Evolutionary conservation across 2,329 filamentous ascomycete genomes (phyloP).

Genomic region (Ceratocystis albifundus): DNA sequence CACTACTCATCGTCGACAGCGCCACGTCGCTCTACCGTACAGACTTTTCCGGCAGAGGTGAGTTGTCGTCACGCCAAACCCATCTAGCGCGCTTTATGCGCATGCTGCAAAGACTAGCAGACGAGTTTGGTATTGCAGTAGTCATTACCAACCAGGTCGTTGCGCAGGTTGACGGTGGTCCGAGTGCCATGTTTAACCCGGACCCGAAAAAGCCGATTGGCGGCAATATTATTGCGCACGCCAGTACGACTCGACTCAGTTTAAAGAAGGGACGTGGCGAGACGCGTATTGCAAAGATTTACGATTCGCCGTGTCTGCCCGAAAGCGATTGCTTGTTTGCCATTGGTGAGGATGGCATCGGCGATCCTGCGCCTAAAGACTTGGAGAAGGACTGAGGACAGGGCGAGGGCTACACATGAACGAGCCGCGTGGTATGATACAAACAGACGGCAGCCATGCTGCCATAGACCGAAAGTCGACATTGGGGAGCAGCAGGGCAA

Average conservation of each 20-base stretch:
- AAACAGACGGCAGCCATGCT: neutral
- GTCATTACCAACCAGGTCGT: conserved; percentile 99
- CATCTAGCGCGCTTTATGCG: conserved; percentile 84
- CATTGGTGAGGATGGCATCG: conserved; percentile 93
- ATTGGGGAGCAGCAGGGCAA: neutral
- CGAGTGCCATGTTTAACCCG: conserved; percentile 96
- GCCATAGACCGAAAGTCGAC: neutral
- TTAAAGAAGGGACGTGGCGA: conserved; percentile 92
- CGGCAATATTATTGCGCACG: conserved; percentile 96
- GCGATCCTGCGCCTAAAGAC: conserved; percentile 91
- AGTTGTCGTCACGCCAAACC: conserved; percentile 85
- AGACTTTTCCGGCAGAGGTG: conserved; percentile 91
- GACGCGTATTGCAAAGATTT: conserved; percentile 97
- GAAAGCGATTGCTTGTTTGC: conserved; percentile 96
- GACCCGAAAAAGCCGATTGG: conserved; percentile 99
- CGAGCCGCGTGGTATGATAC: neutral
- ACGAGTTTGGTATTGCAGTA: conserved; percentile 89
- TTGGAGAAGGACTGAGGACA: conserved; percentile 60
- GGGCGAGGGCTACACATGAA: neutral
- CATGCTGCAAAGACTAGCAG: conserved; percentile 63
- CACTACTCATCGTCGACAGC: conserved; percentile 87
- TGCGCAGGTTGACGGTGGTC: conserved; percentile 92
- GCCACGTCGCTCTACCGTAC: conserved; percentile 92
- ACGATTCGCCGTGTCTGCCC: conserved; percentile 92
- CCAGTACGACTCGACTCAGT: conserved; percentile 86